Base-by-base conservation (phyloP, 495 filamentous ascomycete genomes). In the Neurospora cerealis region DNA sequence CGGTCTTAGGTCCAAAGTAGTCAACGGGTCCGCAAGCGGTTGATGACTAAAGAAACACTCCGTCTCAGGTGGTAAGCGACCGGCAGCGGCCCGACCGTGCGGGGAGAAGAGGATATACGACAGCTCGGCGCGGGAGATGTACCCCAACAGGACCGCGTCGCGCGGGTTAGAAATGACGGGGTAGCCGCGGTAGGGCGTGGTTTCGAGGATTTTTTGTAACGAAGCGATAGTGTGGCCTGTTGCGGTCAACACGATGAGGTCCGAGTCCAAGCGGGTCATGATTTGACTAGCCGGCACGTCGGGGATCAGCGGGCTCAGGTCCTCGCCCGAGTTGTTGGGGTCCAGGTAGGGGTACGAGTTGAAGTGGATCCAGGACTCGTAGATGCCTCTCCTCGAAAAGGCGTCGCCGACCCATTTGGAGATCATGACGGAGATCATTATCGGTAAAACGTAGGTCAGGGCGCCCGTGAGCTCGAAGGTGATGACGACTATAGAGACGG, bases 351-450 rank as follows among this genome's bases (percentile, higher is more conserved):
- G 96, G 82, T 98, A 99, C 77, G 94, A 94, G 76, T 95, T 95
- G 80, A 98, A 91, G 72, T 93, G 92, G 79, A 99, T 98, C 96
- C 96, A 99, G 69, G 90, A 92, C 79, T 99, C 96, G 85, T 99
- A 99, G 81, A 99, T 99, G 38, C 96, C 96, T 21, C 92, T 89
- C 70, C 93, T 93, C 21, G 93, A 93, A 81, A 99, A 97, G 37
- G 95, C 96, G 81, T 99, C 96, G 78, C 96, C 96, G 28, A 97
- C 94, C 96, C 96, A 99, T 82, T 99, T 99, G 74, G 91, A 93
- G 32, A 98, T 83, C 95, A 99, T 97, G 74, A 99, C 96, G n/a
- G 96, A 94, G 74, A 99, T 92, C 96, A 99, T 99, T 79, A 99
- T 98, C 24, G 96, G 96, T 13, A 99, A 90, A 40, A 99, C 96